These are phyloP conservation scores for Perilla frutescens DNA, from an alignment of 257 asterid species.

Conservation along the genomic window DNA sequence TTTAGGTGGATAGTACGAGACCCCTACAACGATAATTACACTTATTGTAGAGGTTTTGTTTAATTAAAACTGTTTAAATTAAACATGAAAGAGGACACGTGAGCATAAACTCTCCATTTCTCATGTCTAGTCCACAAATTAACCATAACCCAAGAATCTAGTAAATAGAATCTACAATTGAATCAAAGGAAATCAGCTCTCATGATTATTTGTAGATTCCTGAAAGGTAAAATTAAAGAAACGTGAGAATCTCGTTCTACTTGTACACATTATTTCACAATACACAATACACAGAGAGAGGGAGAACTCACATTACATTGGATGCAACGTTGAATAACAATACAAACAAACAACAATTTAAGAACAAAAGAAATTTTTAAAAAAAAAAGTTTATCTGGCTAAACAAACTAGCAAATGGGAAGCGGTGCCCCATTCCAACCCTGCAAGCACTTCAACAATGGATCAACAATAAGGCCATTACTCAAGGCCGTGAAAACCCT, in stretches of 20 bases:
- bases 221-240: not conserved
- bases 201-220: no score
- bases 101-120: no score
- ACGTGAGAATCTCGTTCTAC: conserved; percentile 12
- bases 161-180: no score
- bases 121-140: no score
- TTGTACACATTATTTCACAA: conserved; percentile 14
- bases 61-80: no score
- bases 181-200: no score
- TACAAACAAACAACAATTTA: not conserved
- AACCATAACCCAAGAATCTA: no score
- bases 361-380: not conserved
- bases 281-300: not conserved
- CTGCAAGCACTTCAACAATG: conserved; percentile 69
- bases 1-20: no score
- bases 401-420: conserved; percentile 61
- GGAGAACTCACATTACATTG: not conserved
- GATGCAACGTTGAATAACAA: not conserved
- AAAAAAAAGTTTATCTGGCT: not conserved
- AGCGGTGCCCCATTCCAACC: conserved; percentile 84
- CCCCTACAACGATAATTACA: no score
- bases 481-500: conserved; percentile 79
- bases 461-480: conserved; percentile 66
- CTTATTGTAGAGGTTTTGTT: no score
- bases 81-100: no score